Evolutionary conservation across 148 eudicot species (phyloP).

Genomic region (Salicornia ramosissima): DNA sequence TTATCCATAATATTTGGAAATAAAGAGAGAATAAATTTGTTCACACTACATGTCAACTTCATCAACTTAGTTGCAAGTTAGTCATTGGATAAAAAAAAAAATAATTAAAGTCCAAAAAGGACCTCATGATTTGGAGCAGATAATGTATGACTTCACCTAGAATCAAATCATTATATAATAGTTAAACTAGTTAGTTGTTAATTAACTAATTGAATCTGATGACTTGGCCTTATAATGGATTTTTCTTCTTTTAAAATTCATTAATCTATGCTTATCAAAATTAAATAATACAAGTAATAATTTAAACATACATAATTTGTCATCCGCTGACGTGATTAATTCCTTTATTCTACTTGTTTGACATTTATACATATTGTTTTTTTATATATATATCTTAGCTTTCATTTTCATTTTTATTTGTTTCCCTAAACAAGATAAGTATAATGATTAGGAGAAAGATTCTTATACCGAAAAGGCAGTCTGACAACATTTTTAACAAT

Average conservation of each 20-base stretch:
- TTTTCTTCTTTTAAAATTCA: not conserved
- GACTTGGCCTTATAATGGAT: slow-evolving; percentile 18
- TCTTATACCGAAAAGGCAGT: too few species aligned
- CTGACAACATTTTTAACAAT: too few species aligned
- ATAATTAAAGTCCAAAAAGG: not conserved
- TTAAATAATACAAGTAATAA: too few species aligned
- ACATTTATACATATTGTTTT: too few species aligned
- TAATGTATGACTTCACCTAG: slow-evolving; percentile 23
- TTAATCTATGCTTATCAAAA: not conserved
- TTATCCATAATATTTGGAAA: too few species aligned
- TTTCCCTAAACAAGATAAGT: not conserved
- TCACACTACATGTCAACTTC: slow-evolving; percentile 16
- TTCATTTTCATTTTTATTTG: not conserved
- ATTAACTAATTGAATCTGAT: slow-evolving; percentile 11
- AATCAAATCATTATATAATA: slow-evolving; percentile 22
- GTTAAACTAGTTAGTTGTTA: slow-evolving; percentile 14
- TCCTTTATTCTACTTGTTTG: not conserved
- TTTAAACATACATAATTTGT: slow-evolving; percentile 5
- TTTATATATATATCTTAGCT: too few species aligned
- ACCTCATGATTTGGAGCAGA: slow-evolving; percentile 25
- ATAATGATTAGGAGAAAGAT: not conserved
- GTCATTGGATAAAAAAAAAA: too few species aligned
- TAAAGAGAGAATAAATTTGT: not conserved
- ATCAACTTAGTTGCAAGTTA: slow-evolving; percentile 22
- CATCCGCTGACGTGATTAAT: not conserved